Conservation (phyloP, 805 yeast species). For the Saturnispora ahearnii region DNA sequence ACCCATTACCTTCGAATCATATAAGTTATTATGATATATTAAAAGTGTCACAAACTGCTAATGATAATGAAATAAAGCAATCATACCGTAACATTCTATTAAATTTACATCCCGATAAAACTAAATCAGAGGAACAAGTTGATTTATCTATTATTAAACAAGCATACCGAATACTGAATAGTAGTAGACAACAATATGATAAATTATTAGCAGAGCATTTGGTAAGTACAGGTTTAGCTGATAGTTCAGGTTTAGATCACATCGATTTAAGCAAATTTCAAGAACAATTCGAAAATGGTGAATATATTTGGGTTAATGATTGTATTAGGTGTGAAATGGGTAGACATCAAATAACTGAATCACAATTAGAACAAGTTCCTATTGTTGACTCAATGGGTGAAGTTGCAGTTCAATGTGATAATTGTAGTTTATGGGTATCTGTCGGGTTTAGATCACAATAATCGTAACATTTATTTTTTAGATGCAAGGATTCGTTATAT, state of each 20-base stretch:
- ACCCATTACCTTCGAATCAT: slow-evolving; percentile 7
- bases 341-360: slow-evolving; percentile 30
- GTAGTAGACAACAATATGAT: slow-evolving; percentile 48
- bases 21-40: slow-evolving; percentile 47
- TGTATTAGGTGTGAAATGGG: slow-evolving; percentile 57
- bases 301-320: slow-evolving; percentile 32
- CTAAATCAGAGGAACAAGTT: not conserved
- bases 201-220: slow-evolving; percentile 28
- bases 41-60: slow-evolving; percentile 36
- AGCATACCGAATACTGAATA: slow-evolving; percentile 55
- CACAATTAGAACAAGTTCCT: slow-evolving; percentile 36
- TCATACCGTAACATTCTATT: slow-evolving; percentile 61
- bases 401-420: slow-evolving; percentile 66
- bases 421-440: slow-evolving; percentile 81
- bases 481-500: too few species aligned
- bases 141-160: slow-evolving; percentile 36
- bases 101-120: slow-evolving; percentile 73
- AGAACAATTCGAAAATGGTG: not conserved
- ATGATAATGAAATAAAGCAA: slow-evolving; percentile 36
- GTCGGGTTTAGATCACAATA: slow-evolving; percentile 29
- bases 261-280: slow-evolving; percentile 9
- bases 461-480: too few species aligned
- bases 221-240: slow-evolving; percentile 41
- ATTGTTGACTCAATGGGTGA: slow-evolving; percentile 31
- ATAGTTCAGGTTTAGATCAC: slow-evolving; percentile 47